Conservation (phyloP, 1,139 yeast species). For the Blastobotrys capitulatus region DNA sequence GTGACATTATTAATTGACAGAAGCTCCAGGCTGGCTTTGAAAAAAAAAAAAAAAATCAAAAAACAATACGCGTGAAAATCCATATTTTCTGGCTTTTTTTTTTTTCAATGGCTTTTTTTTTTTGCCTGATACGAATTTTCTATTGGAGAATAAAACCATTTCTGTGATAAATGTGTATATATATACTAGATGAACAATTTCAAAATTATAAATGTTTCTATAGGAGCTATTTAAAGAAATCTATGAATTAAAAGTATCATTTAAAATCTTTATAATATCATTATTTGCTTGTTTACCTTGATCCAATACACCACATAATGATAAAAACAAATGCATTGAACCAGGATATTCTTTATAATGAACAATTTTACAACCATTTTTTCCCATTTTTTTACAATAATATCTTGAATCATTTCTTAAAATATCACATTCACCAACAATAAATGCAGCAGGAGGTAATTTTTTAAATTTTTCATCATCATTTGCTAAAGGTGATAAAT, state of each 20-base stretch:
- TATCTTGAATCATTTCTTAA: slow-evolving; percentile 42
- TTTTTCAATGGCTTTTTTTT: no score
- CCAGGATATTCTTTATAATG: slow-evolving; percentile 9
- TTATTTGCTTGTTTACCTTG: not conserved
- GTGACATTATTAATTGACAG: no score
- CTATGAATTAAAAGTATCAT: not conserved
- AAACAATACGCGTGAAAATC: no score
- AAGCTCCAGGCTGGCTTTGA: no score
- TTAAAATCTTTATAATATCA: not conserved
- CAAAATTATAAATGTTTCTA: no score
- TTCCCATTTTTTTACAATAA: slow-evolving; percentile 38
- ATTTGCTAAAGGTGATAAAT: slow-evolving; percentile 43
- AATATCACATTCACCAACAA: slow-evolving; percentile 43
- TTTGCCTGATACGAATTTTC: no score
- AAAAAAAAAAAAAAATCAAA: no score
- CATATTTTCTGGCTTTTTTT: no score
- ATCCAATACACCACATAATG: not conserved
- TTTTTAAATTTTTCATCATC: slow-evolving; percentile 38
- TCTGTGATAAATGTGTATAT: no score
- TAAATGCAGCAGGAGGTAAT: slow-evolving; percentile 37
- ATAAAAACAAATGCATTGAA: slow-evolving; percentile 6
- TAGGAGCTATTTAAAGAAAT: no score
- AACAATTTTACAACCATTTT: slow-evolving; percentile 31
- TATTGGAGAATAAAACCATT: no score
- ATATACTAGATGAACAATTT: no score